Evolutionary conservation across 768 basidiomycete genomes (phyloP), one percentile per base, ranked within the genome.

Genomic region (Boletus edulis): DNA sequence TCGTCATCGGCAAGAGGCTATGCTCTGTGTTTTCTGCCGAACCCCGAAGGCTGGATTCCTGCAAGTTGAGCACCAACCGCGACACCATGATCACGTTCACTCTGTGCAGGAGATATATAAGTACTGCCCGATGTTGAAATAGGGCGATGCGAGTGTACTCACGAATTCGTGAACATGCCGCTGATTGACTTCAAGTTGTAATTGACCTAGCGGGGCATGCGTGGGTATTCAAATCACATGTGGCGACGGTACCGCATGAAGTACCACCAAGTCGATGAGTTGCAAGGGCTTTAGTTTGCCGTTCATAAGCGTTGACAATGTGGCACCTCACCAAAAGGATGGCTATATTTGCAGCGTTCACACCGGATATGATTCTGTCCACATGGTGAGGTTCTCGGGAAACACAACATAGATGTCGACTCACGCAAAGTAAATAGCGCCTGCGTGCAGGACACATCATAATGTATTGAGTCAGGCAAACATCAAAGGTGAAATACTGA

Each of bases 361-460:
- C 42, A 10, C 2, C 29, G 3, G 61, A 54, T 42, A 65, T 59
- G 24, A 65, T 31, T 6, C 64, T 62, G 45, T 15, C 15, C 37
- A 8, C 27, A 37, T 6, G 6, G 17, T 54, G 20, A 57, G 31
- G 46, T 17, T 18, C 5, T 39, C 29, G 9, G 17, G 49, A 34
- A 18, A 22, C 48, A 37, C 22, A 14, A 20, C n/a, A 14, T 4
- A 3, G 14, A 18, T 3, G 29, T 11, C 6, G 5, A 49, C 56
- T 35, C 18, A 64, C 63, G 56, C 62, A 51, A 63, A 61, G 27
- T 64, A 63, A 29, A 59, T 41, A 17, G 55, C 35, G 37, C 62
- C 63, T 64, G 29, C 4, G 22, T 14, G 10, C 3, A 42, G 7
- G 11, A 31, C n/a, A 29, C 3, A 8, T 61, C 20, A 60, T 42